Conservation (phyloP, 352 stramenopile species). For the Globisporangium rhizosaccharum region DNA sequence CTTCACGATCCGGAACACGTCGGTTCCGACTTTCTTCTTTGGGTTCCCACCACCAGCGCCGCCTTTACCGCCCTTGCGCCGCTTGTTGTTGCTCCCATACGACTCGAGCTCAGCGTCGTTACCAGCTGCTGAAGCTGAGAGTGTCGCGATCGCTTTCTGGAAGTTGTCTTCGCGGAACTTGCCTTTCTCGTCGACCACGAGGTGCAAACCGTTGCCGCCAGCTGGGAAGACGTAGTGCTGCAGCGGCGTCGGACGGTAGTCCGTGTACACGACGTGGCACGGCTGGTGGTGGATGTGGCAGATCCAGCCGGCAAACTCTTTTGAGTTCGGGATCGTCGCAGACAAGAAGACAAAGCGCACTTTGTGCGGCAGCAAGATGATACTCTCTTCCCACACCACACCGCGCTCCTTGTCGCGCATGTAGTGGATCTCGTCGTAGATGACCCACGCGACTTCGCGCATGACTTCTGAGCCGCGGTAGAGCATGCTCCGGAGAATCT, state of each 20-base stretch:
- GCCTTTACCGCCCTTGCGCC: constrained; percentile 39
- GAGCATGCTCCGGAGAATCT: constrained; percentile 98
- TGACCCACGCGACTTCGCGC: constrained; percentile 97
- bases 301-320: constrained; percentile 97
- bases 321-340: constrained; percentile 98
- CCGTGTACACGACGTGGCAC: constrained; percentile 99
- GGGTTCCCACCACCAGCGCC: constrained; percentile 34
- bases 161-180: constrained; percentile 99
- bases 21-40: constrained; percentile 92
- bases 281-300: constrained; percentile 98
- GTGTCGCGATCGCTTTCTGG: constrained; percentile 86
- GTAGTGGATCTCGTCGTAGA: constrained; percentile 99
- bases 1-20: constrained; percentile 98
- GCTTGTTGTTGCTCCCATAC: constrained; percentile 74
- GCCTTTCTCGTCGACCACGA: constrained; percentile 99
- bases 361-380: constrained; percentile 98
- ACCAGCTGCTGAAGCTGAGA: constrained; percentile 52
- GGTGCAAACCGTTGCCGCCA: constrained; percentile 94
- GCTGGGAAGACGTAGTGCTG: constrained; percentile 99
- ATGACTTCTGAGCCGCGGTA: constrained; percentile 98
- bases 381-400: constrained; percentile 98
- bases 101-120: constrained; percentile 74
- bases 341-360: constrained; percentile 99
- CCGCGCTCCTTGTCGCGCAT: constrained; percentile 98
- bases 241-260: constrained; percentile 98